Evolutionary conservation across 1,139 yeast species (phyloP).

Genomic region (Saccharomycopsis phalli): DNA sequence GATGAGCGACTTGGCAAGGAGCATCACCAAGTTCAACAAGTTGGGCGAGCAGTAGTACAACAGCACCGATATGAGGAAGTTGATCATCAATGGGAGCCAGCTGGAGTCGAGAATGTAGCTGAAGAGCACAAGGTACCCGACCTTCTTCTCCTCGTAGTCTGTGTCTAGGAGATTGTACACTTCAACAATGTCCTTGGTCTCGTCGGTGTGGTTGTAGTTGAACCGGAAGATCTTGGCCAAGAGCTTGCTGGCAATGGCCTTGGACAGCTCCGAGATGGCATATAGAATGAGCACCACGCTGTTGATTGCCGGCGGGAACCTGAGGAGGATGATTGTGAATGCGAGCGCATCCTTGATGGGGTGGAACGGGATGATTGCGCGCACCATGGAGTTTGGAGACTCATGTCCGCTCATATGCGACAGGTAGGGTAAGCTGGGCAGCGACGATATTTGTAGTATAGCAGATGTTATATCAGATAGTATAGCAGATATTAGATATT

Average conservation of each 20-base stretch:
- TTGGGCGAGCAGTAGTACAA: conserved; percentile 11
- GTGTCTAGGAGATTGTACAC: not conserved
- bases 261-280: conserved; percentile 13
- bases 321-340: conserved; percentile 7
- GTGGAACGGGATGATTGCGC: conserved; percentile 6
- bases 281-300: conserved; percentile 8
- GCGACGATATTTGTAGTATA: too few relatives aligned
- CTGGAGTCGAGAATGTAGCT: conserved; percentile 8
- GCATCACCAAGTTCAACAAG: conserved; percentile 7
- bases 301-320: conserved; percentile 9
- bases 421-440: too few relatives aligned
- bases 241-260: conserved; percentile 12
- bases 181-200: conserved; percentile 1
- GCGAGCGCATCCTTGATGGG: conserved; percentile 14
- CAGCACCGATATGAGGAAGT: conserved; percentile 9
- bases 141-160: not conserved
- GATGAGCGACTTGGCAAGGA: conserved; percentile 14
- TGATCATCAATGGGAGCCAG: conserved; percentile 8
- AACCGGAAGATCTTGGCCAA: conserved; percentile 3
- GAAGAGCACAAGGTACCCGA: conserved; percentile 3
- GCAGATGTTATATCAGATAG: not conserved
- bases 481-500: too few relatives aligned
- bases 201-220: conserved; percentile 5
- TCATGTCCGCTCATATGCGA: too few relatives aligned
- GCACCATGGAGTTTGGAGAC: too few relatives aligned